Conservation (phyloP, 495 filamentous ascomycete species). For the Neurospora sublineolata region DNA sequence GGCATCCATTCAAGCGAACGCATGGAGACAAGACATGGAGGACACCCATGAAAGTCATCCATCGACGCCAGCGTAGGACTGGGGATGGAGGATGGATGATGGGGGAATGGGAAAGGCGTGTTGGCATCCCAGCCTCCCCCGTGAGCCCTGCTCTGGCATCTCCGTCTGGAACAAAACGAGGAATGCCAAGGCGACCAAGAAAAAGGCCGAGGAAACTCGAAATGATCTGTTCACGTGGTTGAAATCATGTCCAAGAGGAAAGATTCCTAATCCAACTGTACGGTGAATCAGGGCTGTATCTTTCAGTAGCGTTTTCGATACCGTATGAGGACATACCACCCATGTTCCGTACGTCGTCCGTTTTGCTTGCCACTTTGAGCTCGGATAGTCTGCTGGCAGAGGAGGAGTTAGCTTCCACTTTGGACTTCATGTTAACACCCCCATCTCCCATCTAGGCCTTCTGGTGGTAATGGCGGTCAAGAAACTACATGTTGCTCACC, state of each 20-base stretch:
- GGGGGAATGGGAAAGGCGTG: slow-evolving; percentile 5
- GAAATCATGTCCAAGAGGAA: background rate
- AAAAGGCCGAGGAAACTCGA: background rate
- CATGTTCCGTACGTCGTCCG: background rate
- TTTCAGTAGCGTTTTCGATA: background rate
- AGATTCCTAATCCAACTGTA: background rate
- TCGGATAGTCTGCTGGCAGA: background rate
- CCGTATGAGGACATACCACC: background rate
- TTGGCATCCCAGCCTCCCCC: background rate
- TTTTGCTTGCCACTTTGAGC: background rate
- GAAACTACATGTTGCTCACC: background rate
- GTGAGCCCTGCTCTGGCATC: background rate
- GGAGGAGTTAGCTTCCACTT: background rate
- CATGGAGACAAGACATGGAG: slow-evolving; percentile 15
- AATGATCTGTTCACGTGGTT: background rate
- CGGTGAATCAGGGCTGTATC: background rate
- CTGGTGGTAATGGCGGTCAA: background rate
- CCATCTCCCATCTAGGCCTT: background rate
- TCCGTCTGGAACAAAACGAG: background rate
- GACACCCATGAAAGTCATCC: slow-evolving; percentile 12
- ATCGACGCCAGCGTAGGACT: slow-evolving; percentile 8
- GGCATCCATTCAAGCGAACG: slow-evolving; percentile 9
- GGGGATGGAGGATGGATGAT: slow-evolving; percentile 1
- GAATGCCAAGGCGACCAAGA: background rate
- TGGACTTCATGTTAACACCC: background rate